Evolutionary conservation across 75 land plant species (phyloP).

Genomic region (Picea sitchensis): DNA sequence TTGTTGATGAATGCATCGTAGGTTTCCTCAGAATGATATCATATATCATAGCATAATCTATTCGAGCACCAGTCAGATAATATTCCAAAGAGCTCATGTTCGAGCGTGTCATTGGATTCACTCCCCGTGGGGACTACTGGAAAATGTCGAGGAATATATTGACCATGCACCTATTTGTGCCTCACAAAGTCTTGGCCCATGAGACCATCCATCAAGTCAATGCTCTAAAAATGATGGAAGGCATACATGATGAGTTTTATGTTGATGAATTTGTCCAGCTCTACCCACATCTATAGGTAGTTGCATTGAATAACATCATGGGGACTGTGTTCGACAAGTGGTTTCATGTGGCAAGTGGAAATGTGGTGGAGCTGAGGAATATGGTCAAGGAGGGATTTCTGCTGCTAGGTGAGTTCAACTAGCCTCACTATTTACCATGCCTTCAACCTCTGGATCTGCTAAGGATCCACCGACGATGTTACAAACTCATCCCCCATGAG

Average conservation of each 20-base stretch:
- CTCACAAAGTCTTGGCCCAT: conserved; percentile 27
- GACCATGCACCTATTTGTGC: conserved; percentile 25
- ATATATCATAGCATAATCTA: too few relatives aligned
- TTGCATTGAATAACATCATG: conserved; percentile 38
- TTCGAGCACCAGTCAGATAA: too few relatives aligned
- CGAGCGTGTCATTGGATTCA: conserved; percentile 35
- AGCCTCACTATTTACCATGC: conserved; percentile 53
- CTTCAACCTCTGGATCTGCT: conserved; percentile 23
- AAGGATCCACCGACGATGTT: conserved; percentile 26
- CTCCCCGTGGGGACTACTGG: conserved; percentile 35
- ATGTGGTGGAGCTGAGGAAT: conserved; percentile 8
- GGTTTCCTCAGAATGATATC: too few relatives aligned
- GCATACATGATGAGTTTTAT: conserved; percentile 4
- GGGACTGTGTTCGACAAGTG: conserved; percentile 32
- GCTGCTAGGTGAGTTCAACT: conserved; percentile 58
- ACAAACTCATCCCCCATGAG: conserved; percentile 24
- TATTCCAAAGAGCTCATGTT: conserved; percentile 35
- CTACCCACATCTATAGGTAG: conserved; percentile 18
- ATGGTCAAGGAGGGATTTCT: conserved; percentile 51
- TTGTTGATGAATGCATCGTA: too few relatives aligned
- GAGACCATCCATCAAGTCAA: conserved; percentile 14
- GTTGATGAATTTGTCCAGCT: conserved; percentile 10
- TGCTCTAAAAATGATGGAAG: conserved; percentile 11
- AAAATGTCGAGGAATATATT: conserved; percentile 26
- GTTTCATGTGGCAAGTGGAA: conserved; percentile 19